A percentile compares a stretch with the other conserved stretches of the same genome.
These are phyloP conservation scores for Boechera stricta DNA, from an alignment of 345 rosid genomes.

Conservation along the genomic window DNA sequence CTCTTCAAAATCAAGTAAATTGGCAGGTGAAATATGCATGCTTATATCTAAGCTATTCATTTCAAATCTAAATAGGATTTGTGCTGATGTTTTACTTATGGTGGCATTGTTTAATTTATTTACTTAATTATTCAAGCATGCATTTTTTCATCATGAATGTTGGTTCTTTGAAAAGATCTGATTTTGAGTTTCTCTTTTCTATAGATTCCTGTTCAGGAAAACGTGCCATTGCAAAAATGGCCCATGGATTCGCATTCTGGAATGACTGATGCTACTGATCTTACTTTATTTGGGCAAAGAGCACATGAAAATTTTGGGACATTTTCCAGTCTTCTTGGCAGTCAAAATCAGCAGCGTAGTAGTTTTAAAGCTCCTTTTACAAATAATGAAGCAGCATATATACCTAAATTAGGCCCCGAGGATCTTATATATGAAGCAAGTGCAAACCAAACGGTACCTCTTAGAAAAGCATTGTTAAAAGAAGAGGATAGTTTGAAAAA, in stretches of 20 bases:
- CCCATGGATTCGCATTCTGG: slow-evolving; percentile 55
- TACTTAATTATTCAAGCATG: slow-evolving; percentile 6
- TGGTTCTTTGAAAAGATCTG: slow-evolving; percentile 7
- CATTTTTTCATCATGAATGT: slow-evolving; percentile 8
- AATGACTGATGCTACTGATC: slow-evolving; percentile 52
- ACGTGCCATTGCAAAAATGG: slow-evolving; percentile 45
- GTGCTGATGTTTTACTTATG: not conserved
- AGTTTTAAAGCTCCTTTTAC: slow-evolving; percentile 44
- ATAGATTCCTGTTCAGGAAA: slow-evolving; percentile 55
- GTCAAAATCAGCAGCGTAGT: slow-evolving; percentile 51
- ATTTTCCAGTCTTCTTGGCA: slow-evolving; percentile 47
- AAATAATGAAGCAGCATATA: slow-evolving; percentile 48
- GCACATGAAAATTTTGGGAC: slow-evolving; percentile 49
- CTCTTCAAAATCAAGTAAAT: slow-evolving; percentile 57
- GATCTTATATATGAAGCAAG: slow-evolving; percentile 54
- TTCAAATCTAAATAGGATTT: not conserved
- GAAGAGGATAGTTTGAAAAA: slow-evolving; percentile 67
- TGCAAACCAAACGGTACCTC: slow-evolving; percentile 44
- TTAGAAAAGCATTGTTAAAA: slow-evolving; percentile 52
- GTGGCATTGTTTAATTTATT: slow-evolving; percentile 9
- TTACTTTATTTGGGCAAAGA: slow-evolving; percentile 56
- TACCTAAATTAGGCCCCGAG: slow-evolving; percentile 51
- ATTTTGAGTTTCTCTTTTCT: slow-evolving; percentile 27
- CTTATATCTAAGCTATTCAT: slow-evolving; percentile 17
- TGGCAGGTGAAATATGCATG: slow-evolving; percentile 64